phyloP scores from a whole-genome alignment of 805 yeast species.

The Starmerella lactis-condensi region DNA sequence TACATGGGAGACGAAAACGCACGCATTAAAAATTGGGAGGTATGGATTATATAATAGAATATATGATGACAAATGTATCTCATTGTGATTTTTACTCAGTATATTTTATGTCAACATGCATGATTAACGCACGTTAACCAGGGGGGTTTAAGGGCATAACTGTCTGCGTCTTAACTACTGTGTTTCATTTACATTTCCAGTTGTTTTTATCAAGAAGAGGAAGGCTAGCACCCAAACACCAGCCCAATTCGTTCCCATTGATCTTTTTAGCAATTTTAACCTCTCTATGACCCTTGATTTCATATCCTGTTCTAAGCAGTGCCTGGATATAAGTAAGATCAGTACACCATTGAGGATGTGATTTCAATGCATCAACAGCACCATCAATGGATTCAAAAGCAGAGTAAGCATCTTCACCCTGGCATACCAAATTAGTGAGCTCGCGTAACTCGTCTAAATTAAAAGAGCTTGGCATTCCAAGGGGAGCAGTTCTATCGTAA shows the following conservation, averaged over 20 bases:
- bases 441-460: constrained; percentile 69
- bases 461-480: constrained; percentile 87
- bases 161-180: no score
- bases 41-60: no score
- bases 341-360: constrained; percentile 86
- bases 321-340: constrained; percentile 84
- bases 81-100: no score
- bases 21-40: no score
- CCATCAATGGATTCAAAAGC: constrained; percentile 48
- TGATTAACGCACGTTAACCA: no score
- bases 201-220: constrained; percentile 46
- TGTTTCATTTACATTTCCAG: constrained; percentile 37
- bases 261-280: constrained; percentile 82
- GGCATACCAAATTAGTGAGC: constrained; percentile 67
- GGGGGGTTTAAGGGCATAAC: no score
- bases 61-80: no score
- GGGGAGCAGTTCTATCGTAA: constrained; percentile 82
- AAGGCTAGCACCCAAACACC: constrained; percentile 97
- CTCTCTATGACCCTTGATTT: constrained; percentile 76
- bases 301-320: constrained; percentile 87
- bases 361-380: constrained; percentile 44
- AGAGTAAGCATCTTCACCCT: constrained; percentile 62
- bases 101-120: no score
- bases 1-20: no score
- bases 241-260: constrained; percentile 78